Percentiles rank a stretch among this genome's conserved stretches.
phyloP scores from a whole-genome alignment of 805 yeast species.

The Spathaspora boniae region DNA sequence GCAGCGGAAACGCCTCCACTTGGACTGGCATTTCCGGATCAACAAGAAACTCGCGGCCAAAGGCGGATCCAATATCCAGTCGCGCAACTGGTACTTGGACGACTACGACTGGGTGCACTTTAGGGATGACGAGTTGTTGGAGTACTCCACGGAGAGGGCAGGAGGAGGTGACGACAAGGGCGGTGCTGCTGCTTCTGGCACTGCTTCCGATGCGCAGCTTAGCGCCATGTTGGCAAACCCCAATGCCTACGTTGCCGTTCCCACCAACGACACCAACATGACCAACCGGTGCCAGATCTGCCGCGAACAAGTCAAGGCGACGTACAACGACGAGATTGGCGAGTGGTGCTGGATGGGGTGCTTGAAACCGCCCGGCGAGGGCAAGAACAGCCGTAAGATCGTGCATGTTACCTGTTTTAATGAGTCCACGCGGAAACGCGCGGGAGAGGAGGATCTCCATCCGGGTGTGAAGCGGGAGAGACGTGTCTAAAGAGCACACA shows the following conservation, averaged over 20 bases:
- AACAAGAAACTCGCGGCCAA: conserved; percentile 59
- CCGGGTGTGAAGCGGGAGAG: conserved; percentile 5
- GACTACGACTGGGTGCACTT: conserved; percentile 70
- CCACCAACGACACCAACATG: conserved; percentile 58
- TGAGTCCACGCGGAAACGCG: conserved; percentile 35
- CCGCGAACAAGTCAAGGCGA: conserved; percentile 40
- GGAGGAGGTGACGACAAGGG: conserved; percentile 6
- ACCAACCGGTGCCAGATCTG: conserved; percentile 41
- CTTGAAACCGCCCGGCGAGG: conserved; percentile 35
- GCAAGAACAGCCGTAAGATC: conserved; percentile 31
- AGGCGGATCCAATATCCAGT: conserved; percentile 47
- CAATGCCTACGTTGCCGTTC: conserved; percentile 63
- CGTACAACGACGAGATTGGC: conserved; percentile 41
- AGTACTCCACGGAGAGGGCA: conserved; percentile 27
- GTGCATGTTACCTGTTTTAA: conserved; percentile 38
- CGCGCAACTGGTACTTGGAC: conserved; percentile 78
- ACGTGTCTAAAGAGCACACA: not conserved
- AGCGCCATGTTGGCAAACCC: conserved; percentile 1
- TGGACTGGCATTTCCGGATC: conserved; percentile 95
- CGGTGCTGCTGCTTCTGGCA: too few species aligned
- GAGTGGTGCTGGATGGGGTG: conserved; percentile 46
- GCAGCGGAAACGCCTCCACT: conserved; percentile 56
- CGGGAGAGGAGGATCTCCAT: conserved; percentile 22
- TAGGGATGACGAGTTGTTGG: conserved; percentile 56
- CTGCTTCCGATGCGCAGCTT: not conserved